Base-by-base conservation (phyloP, 768 basidiomycete genomes). In the Suillus tomentosus region DNA sequence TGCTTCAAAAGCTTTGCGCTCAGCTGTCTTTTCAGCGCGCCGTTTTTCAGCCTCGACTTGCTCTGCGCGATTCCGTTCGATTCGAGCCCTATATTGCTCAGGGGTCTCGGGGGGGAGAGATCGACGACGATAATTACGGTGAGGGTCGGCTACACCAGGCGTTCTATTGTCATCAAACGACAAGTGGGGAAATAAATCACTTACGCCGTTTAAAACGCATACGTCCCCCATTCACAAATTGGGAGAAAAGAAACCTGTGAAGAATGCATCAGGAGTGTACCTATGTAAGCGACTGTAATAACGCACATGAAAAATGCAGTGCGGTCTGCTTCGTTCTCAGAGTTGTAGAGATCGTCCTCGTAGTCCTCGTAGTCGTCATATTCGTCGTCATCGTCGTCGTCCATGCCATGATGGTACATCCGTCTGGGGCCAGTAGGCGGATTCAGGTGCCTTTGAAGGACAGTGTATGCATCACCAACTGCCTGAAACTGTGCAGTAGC, bases 401-500 rank as follows among this genome's bases (percentile, higher is more conserved):
- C 76, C 55, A 80, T 76, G 58, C 67, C 68, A 36, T 63, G 70
- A 19, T 68, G 54, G 34, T 53, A 67, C 54, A 63, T 61, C 4
- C 64, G 58, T 59, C 68, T 69, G 24, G 70, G 62, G 27, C 71
- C 77, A 61, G 73, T 64, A 60, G 72, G 68, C 11, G 73, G 69
- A 64, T 86, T 82, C 24, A 87, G 73, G 68, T 89, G 82, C 65
- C 83, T 84, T 62, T 84, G 73, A 34, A 92, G 79, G 37, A 83
- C 71, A 54, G 82, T 80, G 76, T 91, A 94, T 5, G 91, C 90
- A 63, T 85, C 88, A 64, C 87, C 82, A 53, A 94, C 73, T 60
- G 79, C 76, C 74, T 92, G 90, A 70, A 93, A 92, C 71, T 87
- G 80, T 3, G 79, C 80, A 45, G 90, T 91, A 54, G 89, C 90